Evolutionary conservation across 352 stramenopile species (phyloP).

Genomic region (Bremia lactucae): DNA sequence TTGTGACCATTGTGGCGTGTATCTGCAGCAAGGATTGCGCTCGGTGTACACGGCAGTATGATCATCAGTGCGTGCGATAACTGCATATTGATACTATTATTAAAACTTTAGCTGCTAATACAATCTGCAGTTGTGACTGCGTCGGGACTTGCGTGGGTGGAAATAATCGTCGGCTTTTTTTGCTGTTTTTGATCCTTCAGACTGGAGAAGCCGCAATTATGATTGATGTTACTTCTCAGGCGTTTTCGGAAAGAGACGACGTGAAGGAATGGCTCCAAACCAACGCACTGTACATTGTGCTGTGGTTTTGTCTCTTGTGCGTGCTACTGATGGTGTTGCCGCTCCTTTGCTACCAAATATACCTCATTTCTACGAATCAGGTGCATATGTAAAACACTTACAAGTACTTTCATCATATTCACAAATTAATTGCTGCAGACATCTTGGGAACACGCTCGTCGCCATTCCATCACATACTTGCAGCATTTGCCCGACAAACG

Average conservation of each 20-base stretch:
- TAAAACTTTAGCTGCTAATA: neutral
- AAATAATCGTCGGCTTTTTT: conserved; percentile 54
- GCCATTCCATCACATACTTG: conserved; percentile 65
- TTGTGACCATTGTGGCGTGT: conserved; percentile 3
- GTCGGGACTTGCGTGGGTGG: conserved; percentile 65
- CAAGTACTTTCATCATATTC: neutral
- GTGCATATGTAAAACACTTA: conserved; percentile 3
- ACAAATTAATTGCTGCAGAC: no score
- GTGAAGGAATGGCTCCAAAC: conserved; percentile 65
- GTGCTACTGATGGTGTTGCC: conserved; percentile 45
- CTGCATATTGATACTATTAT: neutral
- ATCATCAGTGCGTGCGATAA: conserved; percentile 51
- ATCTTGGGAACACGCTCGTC: conserved; percentile 65
- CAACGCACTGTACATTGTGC: conserved; percentile 55
- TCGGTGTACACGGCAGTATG: conserved; percentile 64
- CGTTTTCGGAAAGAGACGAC: conserved; percentile 40
- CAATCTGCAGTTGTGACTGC: conserved; percentile 48
- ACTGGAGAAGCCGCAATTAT: conserved; percentile 35
- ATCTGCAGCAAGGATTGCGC: conserved; percentile 54
- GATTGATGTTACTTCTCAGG: conserved; percentile 37
- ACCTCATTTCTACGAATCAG: conserved; percentile 58
- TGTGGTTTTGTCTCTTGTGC: conserved; percentile 49
- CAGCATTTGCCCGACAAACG: conserved; percentile 39
- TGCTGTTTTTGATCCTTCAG: conserved; percentile 56
- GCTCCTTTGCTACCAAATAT: conserved; percentile 59